Percentiles rank a stretch among this genome's conserved stretches.
Evolutionary conservation across 2,329 filamentous ascomycete species (phyloP).

Genomic region (Alternaria arborescens): DNA sequence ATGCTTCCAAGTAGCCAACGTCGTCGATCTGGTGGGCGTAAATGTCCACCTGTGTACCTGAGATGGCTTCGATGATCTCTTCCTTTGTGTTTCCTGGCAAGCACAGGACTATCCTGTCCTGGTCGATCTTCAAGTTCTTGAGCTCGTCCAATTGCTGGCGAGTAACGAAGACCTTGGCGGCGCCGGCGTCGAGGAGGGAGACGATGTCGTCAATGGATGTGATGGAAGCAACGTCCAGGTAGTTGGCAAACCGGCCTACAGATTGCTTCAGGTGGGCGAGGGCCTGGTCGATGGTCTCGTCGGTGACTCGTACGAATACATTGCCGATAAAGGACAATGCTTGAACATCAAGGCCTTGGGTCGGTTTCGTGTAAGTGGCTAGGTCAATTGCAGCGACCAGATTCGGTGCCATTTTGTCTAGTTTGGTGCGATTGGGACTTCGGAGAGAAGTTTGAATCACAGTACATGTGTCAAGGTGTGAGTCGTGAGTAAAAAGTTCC

Average conservation of each 20-base stretch:
- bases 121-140: conserved; percentile 60
- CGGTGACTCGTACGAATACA: conserved; percentile 63
- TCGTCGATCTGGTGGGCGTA: conserved; percentile 56
- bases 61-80: conserved; percentile 52
- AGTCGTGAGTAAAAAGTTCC: conserved; percentile 23
- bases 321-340: conserved; percentile 66
- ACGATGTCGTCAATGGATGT: conserved; percentile 76
- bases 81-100: conserved; percentile 56
- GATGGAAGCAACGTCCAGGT: conserved; percentile 79
- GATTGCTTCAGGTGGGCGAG: conserved; percentile 65
- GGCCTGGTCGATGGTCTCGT: conserved; percentile 57
- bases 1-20: conserved; percentile 54
- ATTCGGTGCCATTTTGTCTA: conserved; percentile 53
- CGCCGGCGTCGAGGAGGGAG: conserved; percentile 83
- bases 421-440: conserved; percentile 3
- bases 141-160: conserved; percentile 71
- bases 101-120: conserved; percentile 66
- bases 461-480: not conserved
- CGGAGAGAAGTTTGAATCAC: not conserved
- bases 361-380: conserved; percentile 52
- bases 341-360: conserved; percentile 61
- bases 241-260: conserved; percentile 67
- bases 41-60: conserved; percentile 55
- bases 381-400: conserved; percentile 62
- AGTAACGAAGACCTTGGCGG: conserved; percentile 82